phyloP scores from a whole-genome alignment of 805 yeast species.

The Teunomyces atbi region DNA sequence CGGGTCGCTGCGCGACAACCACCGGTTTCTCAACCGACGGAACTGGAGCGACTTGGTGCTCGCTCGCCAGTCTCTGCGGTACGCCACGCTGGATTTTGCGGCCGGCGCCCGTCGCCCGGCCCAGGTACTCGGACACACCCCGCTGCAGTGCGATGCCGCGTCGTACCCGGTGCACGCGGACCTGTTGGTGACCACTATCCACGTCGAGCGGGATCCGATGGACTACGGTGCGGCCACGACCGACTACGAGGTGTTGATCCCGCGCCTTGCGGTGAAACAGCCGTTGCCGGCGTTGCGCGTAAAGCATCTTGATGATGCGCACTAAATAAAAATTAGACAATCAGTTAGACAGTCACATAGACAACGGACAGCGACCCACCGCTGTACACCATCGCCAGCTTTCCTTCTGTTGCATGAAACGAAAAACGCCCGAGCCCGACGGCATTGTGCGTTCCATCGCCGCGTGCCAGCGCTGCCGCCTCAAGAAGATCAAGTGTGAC shows the following conservation, averaged over 20 bases:
- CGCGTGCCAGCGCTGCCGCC: conserved; percentile 82
- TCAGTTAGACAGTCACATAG: background rate
- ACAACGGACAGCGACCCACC: too few relatives aligned
- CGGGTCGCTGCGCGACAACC: conserved; percentile 47
- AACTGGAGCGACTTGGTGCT: conserved; percentile 73
- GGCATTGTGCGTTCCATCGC: conserved; percentile 66
- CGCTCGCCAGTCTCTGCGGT: conserved; percentile 26
- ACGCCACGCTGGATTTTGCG: too few relatives aligned
- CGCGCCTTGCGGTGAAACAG: conserved; percentile 45
- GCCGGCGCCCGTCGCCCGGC: too few relatives aligned
- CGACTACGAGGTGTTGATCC: conserved; percentile 70
- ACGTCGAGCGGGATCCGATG: conserved; percentile 62
- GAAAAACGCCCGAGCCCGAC: conserved; percentile 10
- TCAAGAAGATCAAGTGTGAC: conserved; percentile 65
- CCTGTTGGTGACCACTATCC: conserved; percentile 68
- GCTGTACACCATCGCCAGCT: too few relatives aligned
- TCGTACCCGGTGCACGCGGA: too few relatives aligned
- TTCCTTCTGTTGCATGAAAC: background rate
- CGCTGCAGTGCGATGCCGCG: too few relatives aligned
- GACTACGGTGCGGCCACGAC: conserved; percentile 52
- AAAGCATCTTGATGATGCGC: conserved; percentile 26
- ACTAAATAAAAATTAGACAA: background rate
- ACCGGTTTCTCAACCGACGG: conserved; percentile 59
- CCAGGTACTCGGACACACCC: too few relatives aligned
- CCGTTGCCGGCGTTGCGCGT: conserved; percentile 28